A percentile compares a stretch with the other conserved stretches of the same genome.
Evolutionary conservation across 371 early-diverging fungal genomes (phyloP).

Genomic region (Mortierella sp.): DNA sequence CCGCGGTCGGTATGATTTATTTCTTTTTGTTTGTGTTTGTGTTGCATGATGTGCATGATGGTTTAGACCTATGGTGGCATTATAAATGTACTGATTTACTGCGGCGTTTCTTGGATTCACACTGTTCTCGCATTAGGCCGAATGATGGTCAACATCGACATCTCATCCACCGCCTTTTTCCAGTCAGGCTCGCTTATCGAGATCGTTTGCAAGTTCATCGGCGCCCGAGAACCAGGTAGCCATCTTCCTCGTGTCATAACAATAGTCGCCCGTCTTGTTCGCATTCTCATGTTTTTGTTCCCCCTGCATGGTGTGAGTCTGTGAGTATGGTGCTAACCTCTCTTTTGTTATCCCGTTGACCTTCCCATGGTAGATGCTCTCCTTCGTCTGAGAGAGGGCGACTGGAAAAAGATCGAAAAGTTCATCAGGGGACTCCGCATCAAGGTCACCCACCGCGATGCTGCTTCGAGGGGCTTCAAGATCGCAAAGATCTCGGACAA

Average conservation of each 20-base stretch:
- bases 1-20: conserved; percentile 66
- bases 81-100: neutral
- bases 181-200: conserved; percentile 77
- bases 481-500: conserved; percentile 74
- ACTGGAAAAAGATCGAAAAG: conserved; percentile 73
- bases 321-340: neutral
- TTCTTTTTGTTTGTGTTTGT: neutral
- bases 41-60: neutral
- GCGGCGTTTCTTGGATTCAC: neutral
- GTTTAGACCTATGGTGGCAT: too few species aligned
- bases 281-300: too few species aligned
- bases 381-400: neutral
- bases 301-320: too few species aligned
- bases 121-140: conserved; percentile 47
- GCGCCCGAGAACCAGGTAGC: conserved; percentile 60
- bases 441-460: conserved; percentile 77
- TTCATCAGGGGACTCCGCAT: conserved; percentile 78
- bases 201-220: conserved; percentile 71
- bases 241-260: neutral
- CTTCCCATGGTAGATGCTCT: conserved; percentile 52
- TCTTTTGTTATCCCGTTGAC: conserved; percentile 58
- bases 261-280: too few species aligned
- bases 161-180: conserved; percentile 88
- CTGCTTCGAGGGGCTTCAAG: conserved; percentile 71
- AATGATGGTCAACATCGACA: conserved; percentile 86